phyloP scores from a whole-genome alignment of 225 moss, liverwort and hornwort species.

The Physcomitrium patens region DNA sequence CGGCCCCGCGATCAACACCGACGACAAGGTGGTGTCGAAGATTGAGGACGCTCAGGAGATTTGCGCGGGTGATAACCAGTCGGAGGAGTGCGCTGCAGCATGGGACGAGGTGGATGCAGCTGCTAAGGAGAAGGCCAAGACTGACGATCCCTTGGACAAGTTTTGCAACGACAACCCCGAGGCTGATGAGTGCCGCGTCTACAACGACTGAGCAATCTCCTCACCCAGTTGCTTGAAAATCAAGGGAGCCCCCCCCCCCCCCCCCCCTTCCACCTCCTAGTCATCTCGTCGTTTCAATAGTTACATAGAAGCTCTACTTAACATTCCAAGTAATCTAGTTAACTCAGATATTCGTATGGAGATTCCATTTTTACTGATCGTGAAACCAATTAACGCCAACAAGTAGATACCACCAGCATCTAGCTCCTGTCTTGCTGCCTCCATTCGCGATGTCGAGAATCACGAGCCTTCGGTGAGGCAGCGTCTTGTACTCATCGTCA shows the following conservation, averaged over 20 bases:
- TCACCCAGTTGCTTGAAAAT: conserved; percentile 43
- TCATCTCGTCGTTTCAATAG: too few species aligned
- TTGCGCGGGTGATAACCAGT: conserved; percentile 42
- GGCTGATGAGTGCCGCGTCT: conserved; percentile 78
- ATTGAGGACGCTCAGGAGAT: conserved; percentile 61
- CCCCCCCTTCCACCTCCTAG: too few species aligned
- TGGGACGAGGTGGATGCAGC: conserved; percentile 73
- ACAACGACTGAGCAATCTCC: conserved; percentile 69
- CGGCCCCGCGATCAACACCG: conserved; percentile 50
- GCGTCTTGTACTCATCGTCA: too few species aligned
- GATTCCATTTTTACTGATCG: too few species aligned
- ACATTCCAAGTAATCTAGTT: too few species aligned
- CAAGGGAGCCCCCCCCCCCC: background rate
- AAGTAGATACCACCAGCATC: too few species aligned
- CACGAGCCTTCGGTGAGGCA: too few species aligned
- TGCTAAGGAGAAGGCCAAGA: conserved; percentile 38
- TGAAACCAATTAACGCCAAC: too few species aligned
- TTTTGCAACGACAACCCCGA: conserved; percentile 71
- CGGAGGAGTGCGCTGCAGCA: conserved; percentile 61
- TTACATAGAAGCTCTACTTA: too few species aligned
- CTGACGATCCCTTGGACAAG: conserved; percentile 61
- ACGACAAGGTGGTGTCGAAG: conserved; percentile 40
- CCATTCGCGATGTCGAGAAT: too few species aligned
- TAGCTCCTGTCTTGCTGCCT: too few species aligned
- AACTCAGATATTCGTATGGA: too few species aligned